Evolutionary conservation across 2,329 filamentous ascomycete species (phyloP), one percentile per base, ranked within the genome.

Genomic region (Fusarium sacchari): DNA sequence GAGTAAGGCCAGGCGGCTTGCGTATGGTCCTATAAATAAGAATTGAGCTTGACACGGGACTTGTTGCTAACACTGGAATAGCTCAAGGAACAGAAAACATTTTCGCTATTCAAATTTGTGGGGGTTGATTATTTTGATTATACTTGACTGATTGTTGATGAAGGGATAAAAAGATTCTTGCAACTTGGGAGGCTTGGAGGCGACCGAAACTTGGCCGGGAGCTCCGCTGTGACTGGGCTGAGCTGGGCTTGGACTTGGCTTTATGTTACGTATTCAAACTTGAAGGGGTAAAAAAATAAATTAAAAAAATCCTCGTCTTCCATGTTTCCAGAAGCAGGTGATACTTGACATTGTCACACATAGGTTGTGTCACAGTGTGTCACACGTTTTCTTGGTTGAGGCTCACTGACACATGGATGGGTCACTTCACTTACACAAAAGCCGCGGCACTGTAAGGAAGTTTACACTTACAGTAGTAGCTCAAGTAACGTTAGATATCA

Each of bases 131-230:
- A 42, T 14, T 57, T 53, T 49, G 14, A 26, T n/a, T 17, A 28
- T 43, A 57, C 26, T 58, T 71, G 28, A 66, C 57, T 71, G 62
- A 52, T 36, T 63, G 24, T 22, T 5, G 2, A 37, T 37, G 47
- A 64, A 59, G 52, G 43, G 30, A 49, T 68, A 28, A 40, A 50
- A 32, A 44, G 46, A 56, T 53, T 50, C 42, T 42, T 47, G 26
- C 20, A 49, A 30, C 20, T 24, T 30, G 46, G 46, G 46, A 60
- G 64, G 69, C 60, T 72, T 69, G 56, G 42, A 69, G 62, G 71
- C 58, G 65, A 64, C 67, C 71, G 68, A 72, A 67, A 60, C 58
- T 73, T 64, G 65, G 42, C 64, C 66, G 72, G 73, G 39, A 68
- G 57, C 66, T 66, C 68, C 71, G 63, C 42, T 42, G 42, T 39